phyloP scores from a whole-genome alignment of 2,329 filamentous ascomycete genomes.

The Arthrobotrys megalospora region DNA sequence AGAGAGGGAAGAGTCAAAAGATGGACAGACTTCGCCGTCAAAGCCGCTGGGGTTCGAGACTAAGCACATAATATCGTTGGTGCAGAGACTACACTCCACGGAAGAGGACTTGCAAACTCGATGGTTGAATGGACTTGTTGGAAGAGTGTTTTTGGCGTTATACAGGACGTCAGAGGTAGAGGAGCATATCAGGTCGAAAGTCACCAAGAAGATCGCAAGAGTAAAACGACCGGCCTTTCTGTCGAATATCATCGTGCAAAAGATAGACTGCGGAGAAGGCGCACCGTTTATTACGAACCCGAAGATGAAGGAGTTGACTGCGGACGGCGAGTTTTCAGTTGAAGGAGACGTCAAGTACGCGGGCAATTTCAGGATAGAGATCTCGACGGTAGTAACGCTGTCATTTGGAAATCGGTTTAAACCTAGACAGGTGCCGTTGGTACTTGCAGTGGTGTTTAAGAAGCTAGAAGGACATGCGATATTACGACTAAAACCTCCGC shows the following conservation, averaged over 20 bases:
- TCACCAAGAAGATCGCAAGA: conserved; percentile 95
- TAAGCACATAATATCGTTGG: conserved; percentile 87
- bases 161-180: conserved; percentile 89
- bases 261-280: conserved; percentile 87
- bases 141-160: conserved; percentile 87
- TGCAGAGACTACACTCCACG: conserved; percentile 90
- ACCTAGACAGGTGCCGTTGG: conserved; percentile 86
- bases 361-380: conserved; percentile 89
- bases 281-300: conserved; percentile 92
- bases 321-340: conserved; percentile 89
- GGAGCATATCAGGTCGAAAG: conserved; percentile 83
- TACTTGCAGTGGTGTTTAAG: conserved; percentile 87
- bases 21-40: conserved; percentile 70
- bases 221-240: conserved; percentile 94
- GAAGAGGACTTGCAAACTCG: conserved; percentile 91
- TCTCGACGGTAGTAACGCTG: conserved; percentile 92
- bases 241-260: conserved; percentile 84
- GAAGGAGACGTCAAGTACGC: conserved; percentile 91
- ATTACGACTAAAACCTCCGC: conserved; percentile 91
- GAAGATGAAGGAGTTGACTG: conserved; percentile 86
- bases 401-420: conserved; percentile 92
- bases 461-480: conserved; percentile 87
- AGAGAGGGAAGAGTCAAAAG: conserved; percentile 72
- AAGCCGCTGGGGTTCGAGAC: conserved; percentile 83
- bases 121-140: conserved; percentile 93